These are phyloP conservation scores for Gonapodya prolifera DNA, from an alignment of 192 early-diverging fungal species.

Conservation along the genomic window DNA sequence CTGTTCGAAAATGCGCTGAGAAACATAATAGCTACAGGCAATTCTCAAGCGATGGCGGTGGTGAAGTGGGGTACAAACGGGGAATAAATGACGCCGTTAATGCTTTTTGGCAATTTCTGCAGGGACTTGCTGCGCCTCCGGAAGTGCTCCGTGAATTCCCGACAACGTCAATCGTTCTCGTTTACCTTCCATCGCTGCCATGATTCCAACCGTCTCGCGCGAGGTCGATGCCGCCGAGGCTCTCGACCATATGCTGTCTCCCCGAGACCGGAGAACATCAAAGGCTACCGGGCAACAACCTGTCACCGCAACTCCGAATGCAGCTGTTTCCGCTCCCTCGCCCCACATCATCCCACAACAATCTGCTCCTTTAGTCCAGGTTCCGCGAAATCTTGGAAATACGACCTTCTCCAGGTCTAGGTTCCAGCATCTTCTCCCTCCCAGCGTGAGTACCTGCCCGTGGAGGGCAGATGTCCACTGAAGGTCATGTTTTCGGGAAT, in stretches of 20 bases:
- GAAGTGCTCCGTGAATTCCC: no score
- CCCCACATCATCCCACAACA: neutral
- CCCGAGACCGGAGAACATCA: neutral
- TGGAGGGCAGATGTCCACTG: no score
- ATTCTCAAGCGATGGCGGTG: no score
- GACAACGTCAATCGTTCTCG: no score
- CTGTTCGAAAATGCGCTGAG: no score
- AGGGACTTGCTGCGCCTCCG: no score
- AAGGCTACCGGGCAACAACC: neutral
- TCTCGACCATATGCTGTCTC: neutral
- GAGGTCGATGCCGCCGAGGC: neutral
- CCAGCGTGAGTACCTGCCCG: neutral
- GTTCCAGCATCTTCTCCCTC: neutral
- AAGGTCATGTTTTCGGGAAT: no score
- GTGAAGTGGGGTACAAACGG: no score
- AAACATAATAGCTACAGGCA: no score
- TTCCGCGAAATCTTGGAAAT: neutral
- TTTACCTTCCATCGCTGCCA: neutral
- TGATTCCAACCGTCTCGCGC: conserved; percentile 1
- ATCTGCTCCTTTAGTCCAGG: neutral
- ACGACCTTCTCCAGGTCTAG: neutral
- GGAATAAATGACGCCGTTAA: no score
- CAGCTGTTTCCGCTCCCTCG: neutral
- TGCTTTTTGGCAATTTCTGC: no score
- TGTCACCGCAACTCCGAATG: neutral